Conservation (phyloP, 2,329 filamentous ascomycete genomes). For the Talaromyces sp. region DNA sequence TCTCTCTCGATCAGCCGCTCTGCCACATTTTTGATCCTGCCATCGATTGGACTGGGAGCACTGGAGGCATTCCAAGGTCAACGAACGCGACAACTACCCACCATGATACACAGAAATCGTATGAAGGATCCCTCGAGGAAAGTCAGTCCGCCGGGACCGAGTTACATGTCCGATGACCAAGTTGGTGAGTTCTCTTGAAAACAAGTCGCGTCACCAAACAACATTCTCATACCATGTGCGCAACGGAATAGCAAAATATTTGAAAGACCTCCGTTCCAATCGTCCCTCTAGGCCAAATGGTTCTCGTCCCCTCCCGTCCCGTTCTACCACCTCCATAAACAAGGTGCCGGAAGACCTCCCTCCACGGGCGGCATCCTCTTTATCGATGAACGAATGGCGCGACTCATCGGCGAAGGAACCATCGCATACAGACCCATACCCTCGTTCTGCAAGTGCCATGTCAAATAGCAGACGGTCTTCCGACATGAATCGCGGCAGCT, state of each 20-base stretch:
- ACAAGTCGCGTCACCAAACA: not conserved
- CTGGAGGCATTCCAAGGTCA: constrained; percentile 8
- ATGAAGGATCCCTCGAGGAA: constrained; percentile 37
- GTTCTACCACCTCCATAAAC: constrained; percentile 4
- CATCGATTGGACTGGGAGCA: constrained; percentile 3
- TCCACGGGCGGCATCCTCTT: constrained; percentile 40
- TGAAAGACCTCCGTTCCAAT: constrained; percentile 56
- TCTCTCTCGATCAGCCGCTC: not conserved
- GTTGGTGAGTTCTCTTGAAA: constrained; percentile 33
- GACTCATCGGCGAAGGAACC: constrained; percentile 19
- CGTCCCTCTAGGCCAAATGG: constrained; percentile 55
- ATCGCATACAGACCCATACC: constrained; percentile 22
- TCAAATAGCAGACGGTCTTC: constrained; percentile 36
- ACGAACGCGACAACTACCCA: not conserved
- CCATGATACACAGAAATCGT: constrained; percentile 38
- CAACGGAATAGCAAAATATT: constrained; percentile 49
- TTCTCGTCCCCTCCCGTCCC: constrained; percentile 53
- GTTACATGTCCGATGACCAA: constrained; percentile 44
- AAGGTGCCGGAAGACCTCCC: constrained; percentile 28
- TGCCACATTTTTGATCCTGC: not conserved
- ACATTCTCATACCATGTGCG: not conserved
- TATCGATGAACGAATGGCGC: constrained; percentile 32
- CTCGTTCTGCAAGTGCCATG: constrained; percentile 37
- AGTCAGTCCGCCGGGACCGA: constrained; percentile 43
- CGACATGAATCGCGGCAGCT: constrained; percentile 22